Percentiles rank a stretch among this genome's conserved stretches.
Conservation (phyloP, 208 protist genomes). For the Porcisia hertigi region DNA sequence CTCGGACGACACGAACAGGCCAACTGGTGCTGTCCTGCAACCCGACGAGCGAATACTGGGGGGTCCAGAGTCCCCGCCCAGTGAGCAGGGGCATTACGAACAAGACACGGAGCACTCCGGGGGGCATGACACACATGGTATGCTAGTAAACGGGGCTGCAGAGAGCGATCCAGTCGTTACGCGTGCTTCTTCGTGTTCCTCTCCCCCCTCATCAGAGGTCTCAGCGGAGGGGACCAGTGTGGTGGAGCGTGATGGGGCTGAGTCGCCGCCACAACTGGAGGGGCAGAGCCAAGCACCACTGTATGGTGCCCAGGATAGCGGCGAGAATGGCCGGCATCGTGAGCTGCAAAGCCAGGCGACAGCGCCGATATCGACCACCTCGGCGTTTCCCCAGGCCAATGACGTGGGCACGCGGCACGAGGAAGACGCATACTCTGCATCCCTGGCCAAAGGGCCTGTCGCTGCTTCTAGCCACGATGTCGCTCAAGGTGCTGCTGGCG, state of each 20-base stretch:
- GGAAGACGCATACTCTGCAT: background rate
- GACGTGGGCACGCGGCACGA: background rate
- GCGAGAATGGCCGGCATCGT: background rate
- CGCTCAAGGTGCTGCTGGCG: background rate
- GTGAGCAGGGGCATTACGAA: background rate
- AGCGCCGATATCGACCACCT: background rate
- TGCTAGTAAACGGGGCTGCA: background rate
- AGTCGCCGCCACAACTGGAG: background rate
- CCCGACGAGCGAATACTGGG: background rate
- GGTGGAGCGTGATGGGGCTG: background rate
- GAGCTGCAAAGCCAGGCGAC: background rate
- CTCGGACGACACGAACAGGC: background rate
- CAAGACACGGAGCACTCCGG: background rate
- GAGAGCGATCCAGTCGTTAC: background rate
- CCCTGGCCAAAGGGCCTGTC: background rate
- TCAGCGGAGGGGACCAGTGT: background rate
- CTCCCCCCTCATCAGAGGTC: conserved; percentile 2
- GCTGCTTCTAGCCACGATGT: background rate
- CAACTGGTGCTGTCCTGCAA: background rate
- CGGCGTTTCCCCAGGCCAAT: background rate
- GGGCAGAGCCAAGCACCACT: background rate
- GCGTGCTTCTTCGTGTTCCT: background rate
- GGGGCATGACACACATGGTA: background rate
- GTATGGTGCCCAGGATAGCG: background rate
- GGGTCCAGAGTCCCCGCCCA: background rate